Base-by-base conservation (phyloP, 257 asterid species). In the Scutellaria galericulata region DNA sequence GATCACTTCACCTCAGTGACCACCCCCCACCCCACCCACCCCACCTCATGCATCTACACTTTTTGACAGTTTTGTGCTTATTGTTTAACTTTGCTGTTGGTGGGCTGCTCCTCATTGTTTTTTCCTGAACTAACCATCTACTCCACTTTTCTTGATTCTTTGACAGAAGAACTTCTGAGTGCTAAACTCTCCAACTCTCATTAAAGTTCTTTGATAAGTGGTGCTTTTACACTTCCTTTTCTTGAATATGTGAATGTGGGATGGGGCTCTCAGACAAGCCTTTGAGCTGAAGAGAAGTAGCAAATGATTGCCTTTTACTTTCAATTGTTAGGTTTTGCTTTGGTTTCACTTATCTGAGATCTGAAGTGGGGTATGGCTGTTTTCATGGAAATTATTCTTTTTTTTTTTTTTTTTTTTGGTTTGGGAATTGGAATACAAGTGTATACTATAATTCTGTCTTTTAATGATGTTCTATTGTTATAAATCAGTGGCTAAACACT, bases 231-330 rank as follows among this genome's bases (percentile, higher is more conserved):
- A 72, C 66, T 64, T 51, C 68, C 60, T 71, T 72, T 39, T 61
- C 61, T 55, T 22, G 35, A 50, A 3, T 61, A 9, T 61, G 48
- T 71, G 85, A 77, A 65, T 80, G 80, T 76, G 82, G 79, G 82
- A 74, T 57, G 10, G 47, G 62, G 75, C 77, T 74, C 72, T 73
- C 78, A 70, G 76, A 64, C 76, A 74, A 80, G 81, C 59, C 80
- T 81, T 87, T 80, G 86, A 83, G 90, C 79, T 79, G 70, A 78
- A 73, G 87, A 75, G 88, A 82, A 50, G 83, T 79, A 73, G 81
- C 80, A 86, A 73, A 86, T 84, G 84, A 83, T 86, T 90, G 74
- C 79, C 74, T 62, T 76, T 55, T 69, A 7, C 75, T 70, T 68
- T 75, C 75, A 66, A 77, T 79, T 85, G 71, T 70, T 81, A 78